These are phyloP conservation scores for Telfairia occidentalis DNA, from an alignment of 331 rosid species.

Conservation along the genomic window DNA sequence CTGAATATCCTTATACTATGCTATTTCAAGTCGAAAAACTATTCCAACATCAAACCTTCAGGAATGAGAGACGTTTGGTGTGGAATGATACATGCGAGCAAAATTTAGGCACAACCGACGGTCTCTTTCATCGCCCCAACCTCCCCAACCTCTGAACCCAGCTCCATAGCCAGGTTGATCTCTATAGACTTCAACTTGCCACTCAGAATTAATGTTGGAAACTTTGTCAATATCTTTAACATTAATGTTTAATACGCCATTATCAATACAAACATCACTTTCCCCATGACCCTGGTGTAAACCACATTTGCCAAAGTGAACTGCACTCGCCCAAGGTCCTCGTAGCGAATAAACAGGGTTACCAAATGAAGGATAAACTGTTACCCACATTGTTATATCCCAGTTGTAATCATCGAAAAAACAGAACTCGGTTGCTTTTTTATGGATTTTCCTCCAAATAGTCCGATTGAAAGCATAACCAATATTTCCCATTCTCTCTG, in stretches of 20 bases:
- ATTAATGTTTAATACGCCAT: slow-evolving; percentile 42
- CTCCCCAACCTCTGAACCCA: slow-evolving; percentile 97
- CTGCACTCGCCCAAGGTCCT: slow-evolving; percentile 80
- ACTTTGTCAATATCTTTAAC: slow-evolving; percentile 46
- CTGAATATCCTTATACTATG: background rate
- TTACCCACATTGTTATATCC: slow-evolving; percentile 99
- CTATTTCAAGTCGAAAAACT: background rate
- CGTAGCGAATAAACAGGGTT: slow-evolving; percentile 69
- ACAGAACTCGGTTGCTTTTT: slow-evolving; percentile 60
- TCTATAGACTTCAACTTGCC: slow-evolving; percentile 49
- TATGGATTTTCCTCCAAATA: slow-evolving; percentile 83
- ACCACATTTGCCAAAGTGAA: slow-evolving; percentile 92
- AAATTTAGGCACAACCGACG: slow-evolving; percentile 64
- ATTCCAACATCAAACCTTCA: background rate
- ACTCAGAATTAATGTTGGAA: slow-evolving; percentile 51
- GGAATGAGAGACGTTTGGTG: slow-evolving; percentile 13
- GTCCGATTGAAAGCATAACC: slow-evolving; percentile 80
- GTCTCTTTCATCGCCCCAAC: slow-evolving; percentile 93
- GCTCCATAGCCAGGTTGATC: slow-evolving; percentile 81
- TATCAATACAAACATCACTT: slow-evolving; percentile 52
- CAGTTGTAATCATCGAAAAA: slow-evolving; percentile 87
- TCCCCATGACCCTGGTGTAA: slow-evolving; percentile 95
- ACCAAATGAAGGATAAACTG: slow-evolving; percentile 91
- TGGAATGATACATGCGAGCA: slow-evolving; percentile 52
- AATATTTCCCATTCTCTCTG: slow-evolving; percentile 93